Percentiles rank a stretch among this genome's conserved stretches.
phyloP scores from a whole-genome alignment of 768 basidiomycete genomes.

The Suillus lakei region DNA sequence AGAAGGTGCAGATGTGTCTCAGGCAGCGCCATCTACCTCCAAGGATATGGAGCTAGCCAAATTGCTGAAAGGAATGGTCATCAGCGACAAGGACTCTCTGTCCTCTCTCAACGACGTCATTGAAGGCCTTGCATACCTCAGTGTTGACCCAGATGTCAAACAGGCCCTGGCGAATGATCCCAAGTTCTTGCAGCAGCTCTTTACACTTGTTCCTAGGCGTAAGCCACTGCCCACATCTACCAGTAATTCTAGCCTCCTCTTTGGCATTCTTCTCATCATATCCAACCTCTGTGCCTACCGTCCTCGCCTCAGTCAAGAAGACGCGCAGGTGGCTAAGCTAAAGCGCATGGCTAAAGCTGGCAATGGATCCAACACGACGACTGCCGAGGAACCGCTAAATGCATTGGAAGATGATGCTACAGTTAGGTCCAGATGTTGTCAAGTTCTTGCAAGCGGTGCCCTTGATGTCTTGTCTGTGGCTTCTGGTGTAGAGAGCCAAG shows the following conservation, averaged over 20 bases:
- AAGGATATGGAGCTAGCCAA: constrained; percentile 53
- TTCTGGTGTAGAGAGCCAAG: constrained; percentile 62
- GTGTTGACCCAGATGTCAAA: constrained; percentile 63
- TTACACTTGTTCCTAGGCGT: constrained; percentile 58
- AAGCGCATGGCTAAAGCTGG: constrained; percentile 68
- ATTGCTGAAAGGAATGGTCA: constrained; percentile 61
- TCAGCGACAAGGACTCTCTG: constrained; percentile 40
- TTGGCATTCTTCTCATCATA: constrained; percentile 78
- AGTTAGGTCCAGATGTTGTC: constrained; percentile 64
- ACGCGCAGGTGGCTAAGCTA: constrained; percentile 81
- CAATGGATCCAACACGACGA: constrained; percentile 37
- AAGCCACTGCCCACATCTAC: constrained; percentile 39
- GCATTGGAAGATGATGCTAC: constrained; percentile 66
- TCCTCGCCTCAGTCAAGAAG: constrained; percentile 76
- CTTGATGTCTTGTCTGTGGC: constrained; percentile 66
- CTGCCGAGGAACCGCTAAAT: constrained; percentile 33
- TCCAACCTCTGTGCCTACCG: constrained; percentile 75
- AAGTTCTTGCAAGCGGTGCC: constrained; percentile 63
- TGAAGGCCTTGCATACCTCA: constrained; percentile 88
- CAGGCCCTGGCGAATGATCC: constrained; percentile 60
- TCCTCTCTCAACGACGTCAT: constrained; percentile 64
- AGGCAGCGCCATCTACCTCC: constrained; percentile 11
- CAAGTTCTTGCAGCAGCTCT: constrained; percentile 59
- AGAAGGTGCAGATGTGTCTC: constrained; percentile 15
- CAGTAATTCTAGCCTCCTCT: constrained; percentile 61